phyloP scores from a whole-genome alignment of 2,329 filamentous ascomycete species.

The Tympanopsis confertula region DNA sequence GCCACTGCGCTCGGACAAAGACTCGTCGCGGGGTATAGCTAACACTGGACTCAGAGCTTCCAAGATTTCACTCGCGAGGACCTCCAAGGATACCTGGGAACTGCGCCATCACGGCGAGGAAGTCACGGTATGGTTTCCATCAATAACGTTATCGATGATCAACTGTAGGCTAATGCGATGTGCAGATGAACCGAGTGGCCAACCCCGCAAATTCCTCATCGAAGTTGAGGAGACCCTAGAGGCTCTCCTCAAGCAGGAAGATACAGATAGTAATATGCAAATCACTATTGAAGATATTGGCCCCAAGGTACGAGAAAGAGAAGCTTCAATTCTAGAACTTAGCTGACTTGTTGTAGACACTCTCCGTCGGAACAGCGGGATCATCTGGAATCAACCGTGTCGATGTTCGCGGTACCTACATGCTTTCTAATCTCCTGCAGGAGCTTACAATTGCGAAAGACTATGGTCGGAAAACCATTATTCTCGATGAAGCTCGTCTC shows the following conservation, averaged over 20 bases:
- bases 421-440: conserved; percentile 91
- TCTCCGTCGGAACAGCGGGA: conserved; percentile 72
- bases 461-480: conserved; percentile 77
- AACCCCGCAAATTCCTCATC: conserved; percentile 69
- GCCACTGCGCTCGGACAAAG: too few relatives aligned
- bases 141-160: conserved; percentile 2
- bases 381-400: conserved; percentile 80
- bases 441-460: conserved; percentile 88
- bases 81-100: conserved; percentile 4
- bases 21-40: too few relatives aligned
- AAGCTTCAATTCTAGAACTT: conserved; percentile 8
- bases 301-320: conserved; percentile 62
- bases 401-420: conserved; percentile 90
- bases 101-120: conserved; percentile 19
- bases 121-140: conserved; percentile 37
- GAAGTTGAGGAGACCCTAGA: conserved; percentile 76
- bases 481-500: conserved; percentile 79
- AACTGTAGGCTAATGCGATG: conserved; percentile 2
- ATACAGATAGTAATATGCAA: conserved; percentile 88
- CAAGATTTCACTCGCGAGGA: background rate
- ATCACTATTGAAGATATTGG: conserved; percentile 95
- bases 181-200: conserved; percentile 60
- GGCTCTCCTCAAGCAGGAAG: conserved; percentile 71
- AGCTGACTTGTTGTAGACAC: conserved; percentile 38
- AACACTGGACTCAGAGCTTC: background rate